Evolutionary conservation across 495 filamentous ascomycete genomes (phyloP).

Genomic region (Penicillium fimorum): DNA sequence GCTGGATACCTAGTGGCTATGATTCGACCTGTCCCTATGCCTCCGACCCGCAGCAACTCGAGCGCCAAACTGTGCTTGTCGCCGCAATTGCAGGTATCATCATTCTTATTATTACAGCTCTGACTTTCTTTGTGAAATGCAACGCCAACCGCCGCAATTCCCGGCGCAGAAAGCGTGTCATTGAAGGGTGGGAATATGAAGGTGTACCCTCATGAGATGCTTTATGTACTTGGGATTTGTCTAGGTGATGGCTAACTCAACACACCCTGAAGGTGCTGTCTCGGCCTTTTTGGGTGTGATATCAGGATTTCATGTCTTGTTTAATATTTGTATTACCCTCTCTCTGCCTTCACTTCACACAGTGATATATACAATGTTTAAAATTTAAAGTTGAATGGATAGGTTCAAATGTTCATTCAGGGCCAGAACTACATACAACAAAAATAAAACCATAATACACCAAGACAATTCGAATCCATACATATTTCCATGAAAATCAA

Average conservation of each 20-base stretch:
- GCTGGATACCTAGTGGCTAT: constrained; percentile 57
- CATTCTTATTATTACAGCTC: constrained; percentile 54
- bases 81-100: constrained; percentile 59
- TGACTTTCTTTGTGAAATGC: constrained; percentile 65
- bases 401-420: constrained; percentile 3
- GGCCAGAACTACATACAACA: constrained; percentile 8
- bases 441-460: constrained; percentile 2
- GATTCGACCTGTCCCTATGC: constrained; percentile 56
- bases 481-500: constrained; percentile 6
- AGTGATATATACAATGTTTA: no score
- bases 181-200: constrained; percentile 65
- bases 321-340: background rate
- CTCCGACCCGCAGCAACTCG: constrained; percentile 34
- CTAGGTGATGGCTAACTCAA: background rate
- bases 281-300: background rate
- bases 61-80: constrained; percentile 52
- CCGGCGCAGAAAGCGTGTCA: constrained; percentile 48
- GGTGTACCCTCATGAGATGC: constrained; percentile 53
- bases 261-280: background rate
- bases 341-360: background rate
- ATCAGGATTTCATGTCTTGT: background rate
- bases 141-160: constrained; percentile 56
- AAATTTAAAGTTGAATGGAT: no score
- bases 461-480: background rate
- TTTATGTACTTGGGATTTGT: background rate